Evolutionary conservation across 2,329 filamentous ascomycete genomes (phyloP).

Genomic region (Verticillium isaacii): DNA sequence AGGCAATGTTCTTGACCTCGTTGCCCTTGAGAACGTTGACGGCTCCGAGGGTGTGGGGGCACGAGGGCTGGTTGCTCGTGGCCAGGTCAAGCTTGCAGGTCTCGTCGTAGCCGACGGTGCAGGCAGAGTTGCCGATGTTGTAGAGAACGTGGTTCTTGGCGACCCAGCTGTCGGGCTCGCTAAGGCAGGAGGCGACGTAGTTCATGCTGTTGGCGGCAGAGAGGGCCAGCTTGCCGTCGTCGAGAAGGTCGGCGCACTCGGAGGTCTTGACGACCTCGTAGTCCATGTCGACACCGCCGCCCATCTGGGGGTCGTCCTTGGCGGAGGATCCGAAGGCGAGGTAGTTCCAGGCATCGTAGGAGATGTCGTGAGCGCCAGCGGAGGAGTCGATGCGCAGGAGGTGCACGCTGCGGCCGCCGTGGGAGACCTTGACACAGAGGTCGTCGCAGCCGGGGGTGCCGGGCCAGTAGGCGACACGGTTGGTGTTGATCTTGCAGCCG

Average conservation of each 20-base stretch:
- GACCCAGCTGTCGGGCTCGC: slow-evolving; percentile 41
- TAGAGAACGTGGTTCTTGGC: slow-evolving; percentile 43
- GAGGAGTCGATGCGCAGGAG: slow-evolving; percentile 56
- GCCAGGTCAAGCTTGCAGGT: slow-evolving; percentile 42
- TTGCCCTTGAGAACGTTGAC: slow-evolving; percentile 21
- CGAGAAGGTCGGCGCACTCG: slow-evolving; percentile 45
- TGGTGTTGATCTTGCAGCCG: slow-evolving; percentile 56
- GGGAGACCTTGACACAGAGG: slow-evolving; percentile 50
- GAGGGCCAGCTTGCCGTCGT: slow-evolving; percentile 46
- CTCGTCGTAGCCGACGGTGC: slow-evolving; percentile 47
- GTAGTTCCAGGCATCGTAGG: slow-evolving; percentile 59
- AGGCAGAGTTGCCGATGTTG: slow-evolving; percentile 48
- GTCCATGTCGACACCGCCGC: slow-evolving; percentile 46
- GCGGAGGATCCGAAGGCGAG: slow-evolving; percentile 47
- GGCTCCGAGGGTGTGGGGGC: slow-evolving; percentile 39
- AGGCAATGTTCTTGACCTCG: slow-evolving; percentile 47
- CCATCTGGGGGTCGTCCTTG: slow-evolving; percentile 35
- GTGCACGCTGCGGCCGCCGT: slow-evolving; percentile 43
- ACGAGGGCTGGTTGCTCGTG: slow-evolving; percentile 45
- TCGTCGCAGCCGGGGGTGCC: slow-evolving; percentile 45
- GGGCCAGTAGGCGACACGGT: slow-evolving; percentile 60
- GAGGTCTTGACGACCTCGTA: slow-evolving; percentile 42
- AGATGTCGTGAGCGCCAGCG: slow-evolving; percentile 52
- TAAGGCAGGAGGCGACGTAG: slow-evolving; percentile 43
- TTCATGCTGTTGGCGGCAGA: slow-evolving; percentile 54